phyloP scores from a whole-genome alignment of 2,329 filamentous ascomycete species.

The Colletotrichum zoysiae region DNA sequence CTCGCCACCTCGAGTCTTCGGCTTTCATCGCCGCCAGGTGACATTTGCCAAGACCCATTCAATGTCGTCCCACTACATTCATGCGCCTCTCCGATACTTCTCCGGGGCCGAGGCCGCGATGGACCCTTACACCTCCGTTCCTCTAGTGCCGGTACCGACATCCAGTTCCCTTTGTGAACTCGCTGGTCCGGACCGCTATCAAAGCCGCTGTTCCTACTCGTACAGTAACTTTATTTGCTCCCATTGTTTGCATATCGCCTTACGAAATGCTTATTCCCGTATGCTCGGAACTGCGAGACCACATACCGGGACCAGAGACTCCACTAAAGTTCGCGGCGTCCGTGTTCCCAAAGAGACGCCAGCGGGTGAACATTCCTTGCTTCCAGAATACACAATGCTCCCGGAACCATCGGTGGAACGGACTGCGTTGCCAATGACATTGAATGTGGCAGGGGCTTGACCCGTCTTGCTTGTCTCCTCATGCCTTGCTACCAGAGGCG shows the following conservation, averaged over 20 bases:
- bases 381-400: not conserved
- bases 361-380: not conserved
- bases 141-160: not conserved
- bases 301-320: slow-evolving; percentile 12
- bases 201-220: not conserved
- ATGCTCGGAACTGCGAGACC: slow-evolving; percentile 10
- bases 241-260: slow-evolving; percentile 13
- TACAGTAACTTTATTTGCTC: too few species aligned
- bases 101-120: slow-evolving; percentile 32
- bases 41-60: slow-evolving; percentile 22
- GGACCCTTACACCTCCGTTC: slow-evolving; percentile 22
- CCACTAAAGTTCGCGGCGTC: not conserved
- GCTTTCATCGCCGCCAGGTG: slow-evolving; percentile 17
- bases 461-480: not conserved
- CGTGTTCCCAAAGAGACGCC: not conserved
- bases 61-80: slow-evolving; percentile 17
- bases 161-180: slow-evolving; percentile 5
- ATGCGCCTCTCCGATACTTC: slow-evolving; percentile 17
- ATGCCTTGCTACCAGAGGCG: not conserved
- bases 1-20: slow-evolving; percentile 13
- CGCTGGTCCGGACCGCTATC: slow-evolving; percentile 1
- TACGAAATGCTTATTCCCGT: slow-evolving; percentile 8
- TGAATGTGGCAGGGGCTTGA: not conserved
- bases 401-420: slow-evolving; percentile 1
- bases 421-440: not conserved